Conservation (phyloP, 192 early-diverging fungal species). For the Cladochytrium replicatum region DNA sequence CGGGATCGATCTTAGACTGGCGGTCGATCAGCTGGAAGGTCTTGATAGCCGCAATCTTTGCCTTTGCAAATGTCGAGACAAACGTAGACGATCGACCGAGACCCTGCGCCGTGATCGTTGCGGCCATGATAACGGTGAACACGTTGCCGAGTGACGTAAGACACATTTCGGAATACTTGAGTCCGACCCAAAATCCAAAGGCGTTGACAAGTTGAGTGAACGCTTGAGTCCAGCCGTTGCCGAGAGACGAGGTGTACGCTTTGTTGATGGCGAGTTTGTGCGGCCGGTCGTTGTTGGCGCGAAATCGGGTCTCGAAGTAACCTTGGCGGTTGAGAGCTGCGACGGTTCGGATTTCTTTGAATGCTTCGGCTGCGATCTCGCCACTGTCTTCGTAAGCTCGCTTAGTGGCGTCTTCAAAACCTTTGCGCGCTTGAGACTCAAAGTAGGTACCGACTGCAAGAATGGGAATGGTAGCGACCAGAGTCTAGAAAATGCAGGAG, state of each 20-base stretch:
- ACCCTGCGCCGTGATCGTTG: slow-evolving; percentile 61
- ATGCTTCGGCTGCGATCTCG: slow-evolving; percentile 71
- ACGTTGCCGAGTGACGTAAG: slow-evolving; percentile 30
- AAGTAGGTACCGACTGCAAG: slow-evolving; percentile 52
- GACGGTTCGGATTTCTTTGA: slow-evolving; percentile 77
- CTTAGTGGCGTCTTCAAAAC: slow-evolving; percentile 50
- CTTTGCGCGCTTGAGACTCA: slow-evolving; percentile 47
- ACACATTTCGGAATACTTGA: slow-evolving; percentile 19
- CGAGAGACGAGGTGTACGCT: slow-evolving; percentile 55
- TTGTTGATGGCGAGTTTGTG: slow-evolving; percentile 57
- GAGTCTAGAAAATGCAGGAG: slow-evolving; percentile 16
- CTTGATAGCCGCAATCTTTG: slow-evolving; percentile 63
- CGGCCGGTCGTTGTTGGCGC: slow-evolving; percentile 49
- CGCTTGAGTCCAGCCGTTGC: slow-evolving; percentile 65
- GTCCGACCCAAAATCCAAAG: slow-evolving; percentile 14
- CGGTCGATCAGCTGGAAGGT: slow-evolving; percentile 66
- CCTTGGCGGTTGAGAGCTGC: slow-evolving; percentile 59
- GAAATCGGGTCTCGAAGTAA: slow-evolving; percentile 58
- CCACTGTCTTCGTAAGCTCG: slow-evolving; percentile 56
- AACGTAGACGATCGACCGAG: slow-evolving; percentile 59
- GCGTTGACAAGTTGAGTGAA: slow-evolving; percentile 61
- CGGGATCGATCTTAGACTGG: slow-evolving; percentile 53
- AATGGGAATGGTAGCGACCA: slow-evolving; percentile 61
- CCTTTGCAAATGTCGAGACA: slow-evolving; percentile 67
- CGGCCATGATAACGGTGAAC: slow-evolving; percentile 66